A percentile compares a stretch with the other conserved stretches of the same genome.
Evolutionary conservation across 2,329 filamentous ascomycete genomes (phyloP).

Genomic region (Rhynchosporium graminicola): DNA sequence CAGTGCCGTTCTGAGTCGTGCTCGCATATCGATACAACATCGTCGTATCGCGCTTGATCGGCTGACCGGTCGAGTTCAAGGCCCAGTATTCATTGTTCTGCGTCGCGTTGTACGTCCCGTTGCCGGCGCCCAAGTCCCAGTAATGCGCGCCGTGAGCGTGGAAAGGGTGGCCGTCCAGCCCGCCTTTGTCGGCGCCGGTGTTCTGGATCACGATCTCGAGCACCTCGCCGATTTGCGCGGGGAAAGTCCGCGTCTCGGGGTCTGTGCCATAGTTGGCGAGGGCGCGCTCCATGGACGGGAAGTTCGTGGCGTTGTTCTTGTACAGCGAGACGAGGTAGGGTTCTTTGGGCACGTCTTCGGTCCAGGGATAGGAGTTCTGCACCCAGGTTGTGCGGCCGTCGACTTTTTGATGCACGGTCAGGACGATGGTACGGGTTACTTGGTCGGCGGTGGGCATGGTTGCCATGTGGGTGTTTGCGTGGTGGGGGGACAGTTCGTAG

Average conservation of each 20-base stretch:
- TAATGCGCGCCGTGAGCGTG: constrained; percentile 49
- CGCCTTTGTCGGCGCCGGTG: constrained; percentile 41
- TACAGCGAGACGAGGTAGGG: constrained; percentile 51
- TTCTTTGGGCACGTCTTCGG: constrained; percentile 37
- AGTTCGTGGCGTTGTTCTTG: constrained; percentile 39
- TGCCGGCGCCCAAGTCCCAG: constrained; percentile 48
- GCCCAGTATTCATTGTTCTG: constrained; percentile 45
- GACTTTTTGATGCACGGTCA: constrained; percentile 39
- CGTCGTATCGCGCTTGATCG: constrained; percentile 43
- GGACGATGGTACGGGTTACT: constrained; percentile 43
- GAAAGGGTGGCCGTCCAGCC: constrained; percentile 48
- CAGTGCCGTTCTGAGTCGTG: constrained; percentile 40
- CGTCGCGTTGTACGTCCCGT: constrained; percentile 46
- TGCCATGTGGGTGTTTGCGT: constrained; percentile 23
- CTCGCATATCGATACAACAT: constrained; percentile 49
- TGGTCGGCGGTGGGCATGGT: constrained; percentile 37
- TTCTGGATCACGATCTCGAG: constrained; percentile 49
- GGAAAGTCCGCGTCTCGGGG: constrained; percentile 44
- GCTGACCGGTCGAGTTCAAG: constrained; percentile 18
- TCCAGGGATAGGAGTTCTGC: constrained; percentile 42
- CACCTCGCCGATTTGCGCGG: constrained; percentile 49
- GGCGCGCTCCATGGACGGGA: constrained; percentile 48
- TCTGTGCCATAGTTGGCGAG: constrained; percentile 47
- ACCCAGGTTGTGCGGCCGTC: constrained; percentile 32
- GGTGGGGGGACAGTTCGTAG: constrained; percentile 40